Percentiles rank a stretch among this genome's conserved stretches.
phyloP scores from a whole-genome alignment of 768 basidiomycete species.

The Arthromyces matolae region DNA sequence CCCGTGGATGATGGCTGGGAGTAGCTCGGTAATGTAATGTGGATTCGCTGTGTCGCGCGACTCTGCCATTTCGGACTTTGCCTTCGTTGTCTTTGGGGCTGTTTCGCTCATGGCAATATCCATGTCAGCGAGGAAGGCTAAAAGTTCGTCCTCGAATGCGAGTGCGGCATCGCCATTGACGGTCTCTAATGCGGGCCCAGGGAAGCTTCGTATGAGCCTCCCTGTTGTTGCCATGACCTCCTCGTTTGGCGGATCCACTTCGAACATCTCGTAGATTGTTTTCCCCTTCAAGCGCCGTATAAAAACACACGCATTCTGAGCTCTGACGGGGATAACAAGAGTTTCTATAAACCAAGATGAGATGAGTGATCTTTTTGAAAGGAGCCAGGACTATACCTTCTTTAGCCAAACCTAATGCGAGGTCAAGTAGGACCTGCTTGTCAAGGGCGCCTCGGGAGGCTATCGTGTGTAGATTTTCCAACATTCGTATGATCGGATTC shows the following conservation, averaged over 20 bases:
- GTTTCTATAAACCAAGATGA: slow-evolving; percentile 28
- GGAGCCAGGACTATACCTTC: slow-evolving; percentile 15
- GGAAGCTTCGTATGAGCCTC: slow-evolving; percentile 44
- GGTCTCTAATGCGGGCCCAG: slow-evolving; percentile 40
- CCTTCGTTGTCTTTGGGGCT: slow-evolving; percentile 34
- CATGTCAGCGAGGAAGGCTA: slow-evolving; percentile 37
- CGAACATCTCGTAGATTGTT: slow-evolving; percentile 43
- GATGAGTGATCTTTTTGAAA: neutral
- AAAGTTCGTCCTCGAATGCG: slow-evolving; percentile 31
- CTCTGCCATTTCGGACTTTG: slow-evolving; percentile 31
- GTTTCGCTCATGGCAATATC: slow-evolving; percentile 30
- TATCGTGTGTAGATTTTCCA: slow-evolving; percentile 19
- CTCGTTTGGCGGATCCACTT: slow-evolving; percentile 34
- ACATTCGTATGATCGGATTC: slow-evolving; percentile 28
- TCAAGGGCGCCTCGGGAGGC: neutral
- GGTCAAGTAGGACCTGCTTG: slow-evolving; percentile 9
- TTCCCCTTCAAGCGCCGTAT: slow-evolving; percentile 26
- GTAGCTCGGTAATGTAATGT: slow-evolving; percentile 45
- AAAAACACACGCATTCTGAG: slow-evolving; percentile 48
- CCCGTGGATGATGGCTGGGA: slow-evolving; percentile 44
- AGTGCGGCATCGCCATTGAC: slow-evolving; percentile 23
- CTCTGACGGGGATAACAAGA: slow-evolving; percentile 33
- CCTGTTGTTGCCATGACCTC: slow-evolving; percentile 35
- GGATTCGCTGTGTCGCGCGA: slow-evolving; percentile 38
- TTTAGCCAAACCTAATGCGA: slow-evolving; percentile 16